Base-by-base conservation (phyloP, 352 stramenopile species). In the Globisporangium perplexum region DNA sequence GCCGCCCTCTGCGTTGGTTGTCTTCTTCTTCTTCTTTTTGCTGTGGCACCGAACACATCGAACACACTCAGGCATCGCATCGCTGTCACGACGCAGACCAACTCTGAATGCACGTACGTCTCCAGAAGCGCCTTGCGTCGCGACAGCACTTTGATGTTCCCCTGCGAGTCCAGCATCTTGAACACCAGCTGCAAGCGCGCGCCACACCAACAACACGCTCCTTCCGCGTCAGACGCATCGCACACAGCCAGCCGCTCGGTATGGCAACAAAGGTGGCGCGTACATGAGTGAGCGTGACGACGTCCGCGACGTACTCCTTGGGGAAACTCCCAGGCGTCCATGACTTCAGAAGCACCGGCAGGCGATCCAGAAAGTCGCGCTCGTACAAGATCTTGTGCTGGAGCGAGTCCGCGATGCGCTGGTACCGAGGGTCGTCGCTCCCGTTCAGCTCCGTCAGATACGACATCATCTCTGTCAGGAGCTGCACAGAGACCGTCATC, bases 311-410 rank as follows among this genome's bases (percentile, higher is more conserved):
- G 50, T 93, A 93, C 1, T 77, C 72, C 24, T 73, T 69, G 1
- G 72, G 63, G 35, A 93, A 93, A 24, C 71, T 63, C 28, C 72
- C 71, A 7, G 83, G 81, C 26, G 63, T 83, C 84, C 84, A 93
- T 10, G 74, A 82, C 51, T 91, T 91, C 23, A 95, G 53, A 18
- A 95, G 55, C 36, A 95, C 77, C 0, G 84, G 84, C 39, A 95
- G 57, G 1, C 84, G 82, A 60, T 95, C 84, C 8, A 95, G 51
- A 47, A 95, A 95, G 48, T 95, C 84, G 31, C 84, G 84, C 50
- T 95, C 84, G 47, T 95, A 95, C 38, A 95, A 78, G 47, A 95
- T 84, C 50, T 95, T 95, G 68, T 95, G 84, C 55, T 95, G 84
- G 24, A 95, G 56, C 11, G 82, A 93, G 50, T 93, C 80, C 5